Evolutionary conservation across 257 asterid genomes (phyloP).

Genomic region (Solanum chiquidenum): DNA sequence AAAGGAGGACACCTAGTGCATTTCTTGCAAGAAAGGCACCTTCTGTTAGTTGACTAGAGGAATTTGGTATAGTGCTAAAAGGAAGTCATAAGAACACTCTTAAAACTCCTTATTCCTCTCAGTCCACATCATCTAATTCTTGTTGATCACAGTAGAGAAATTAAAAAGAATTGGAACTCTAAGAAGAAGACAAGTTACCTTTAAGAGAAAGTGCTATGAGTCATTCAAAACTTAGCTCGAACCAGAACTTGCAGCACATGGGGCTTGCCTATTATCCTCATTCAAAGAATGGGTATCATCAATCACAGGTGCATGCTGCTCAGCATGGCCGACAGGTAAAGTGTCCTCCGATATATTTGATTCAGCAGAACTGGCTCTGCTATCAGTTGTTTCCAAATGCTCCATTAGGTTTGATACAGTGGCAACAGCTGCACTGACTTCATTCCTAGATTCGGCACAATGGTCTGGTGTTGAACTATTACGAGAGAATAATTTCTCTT

Average conservation of each 20-base stretch:
- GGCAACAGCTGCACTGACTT: slow-evolving; percentile 19
- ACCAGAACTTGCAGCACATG: slow-evolving; percentile 41
- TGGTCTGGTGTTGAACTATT: slow-evolving; percentile 33
- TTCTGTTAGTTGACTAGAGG: background rate
- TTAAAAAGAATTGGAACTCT: background rate
- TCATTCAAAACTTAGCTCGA: slow-evolving; percentile 21
- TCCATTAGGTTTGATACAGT: slow-evolving; percentile 50
- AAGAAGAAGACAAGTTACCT: slow-evolving; percentile 11
- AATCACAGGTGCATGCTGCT: slow-evolving; percentile 11
- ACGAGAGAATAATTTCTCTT: slow-evolving; percentile 80
- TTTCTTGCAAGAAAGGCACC: background rate
- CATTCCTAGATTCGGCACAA: slow-evolving; percentile 38
- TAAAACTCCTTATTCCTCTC: background rate
- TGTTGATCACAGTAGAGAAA: background rate
- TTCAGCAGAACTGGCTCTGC: slow-evolving; percentile 18
- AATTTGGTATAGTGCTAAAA: background rate
- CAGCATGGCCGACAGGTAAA: slow-evolving; percentile 9
- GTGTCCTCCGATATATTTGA: slow-evolving; percentile 21
- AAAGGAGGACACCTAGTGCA: background rate
- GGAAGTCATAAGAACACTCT: background rate
- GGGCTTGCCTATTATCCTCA: slow-evolving; percentile 26
- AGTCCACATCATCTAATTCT: background rate
- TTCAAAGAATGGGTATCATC: slow-evolving; percentile 18
- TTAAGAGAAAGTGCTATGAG: slow-evolving; percentile 1
- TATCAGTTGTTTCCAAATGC: slow-evolving; percentile 47